These are phyloP conservation scores for Tolypocladium tropicale DNA, from an alignment of 2,329 filamentous ascomycete genomes.

Conservation along the genomic window DNA sequence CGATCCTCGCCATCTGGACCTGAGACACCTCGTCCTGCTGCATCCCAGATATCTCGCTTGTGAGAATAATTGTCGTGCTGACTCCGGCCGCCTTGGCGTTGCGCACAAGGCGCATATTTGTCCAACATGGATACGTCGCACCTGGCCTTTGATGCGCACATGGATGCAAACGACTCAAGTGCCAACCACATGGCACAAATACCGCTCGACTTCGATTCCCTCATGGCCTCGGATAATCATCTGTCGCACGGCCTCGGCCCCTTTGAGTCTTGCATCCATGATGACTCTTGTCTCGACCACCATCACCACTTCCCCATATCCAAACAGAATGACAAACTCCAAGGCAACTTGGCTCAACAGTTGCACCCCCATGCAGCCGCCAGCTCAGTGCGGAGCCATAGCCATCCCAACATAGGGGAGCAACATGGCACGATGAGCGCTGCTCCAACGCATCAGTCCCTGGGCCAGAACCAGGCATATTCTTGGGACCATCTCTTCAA, in stretches of 20 bases:
- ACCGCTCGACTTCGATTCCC: slow-evolving; percentile 13
- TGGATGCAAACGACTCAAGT: slow-evolving; percentile 8
- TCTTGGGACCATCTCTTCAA: slow-evolving; percentile 10
- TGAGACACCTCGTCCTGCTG: neutral
- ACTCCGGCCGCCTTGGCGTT: neutral
- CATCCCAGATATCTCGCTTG: neutral
- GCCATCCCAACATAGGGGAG: neutral
- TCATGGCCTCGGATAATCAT: slow-evolving; percentile 13
- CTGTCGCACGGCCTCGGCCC: slow-evolving; percentile 15
- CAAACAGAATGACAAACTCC: slow-evolving; percentile 7
- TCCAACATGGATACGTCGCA: slow-evolving; percentile 12
- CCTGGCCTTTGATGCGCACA: slow-evolving; percentile 11
- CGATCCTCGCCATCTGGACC: neutral
- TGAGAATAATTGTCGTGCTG: neutral
- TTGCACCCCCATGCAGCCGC: neutral
- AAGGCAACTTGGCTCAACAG: slow-evolving; percentile 4
- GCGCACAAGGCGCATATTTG: neutral
- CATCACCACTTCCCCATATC: slow-evolving; percentile 7
- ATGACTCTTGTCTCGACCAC: slow-evolving; percentile 21
- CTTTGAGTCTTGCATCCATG: slow-evolving; percentile 17
- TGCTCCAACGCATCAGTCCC: neutral
- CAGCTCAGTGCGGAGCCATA: neutral
- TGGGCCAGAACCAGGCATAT: slow-evolving; percentile 5
- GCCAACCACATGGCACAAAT: slow-evolving; percentile 19
- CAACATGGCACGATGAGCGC: neutral